Base-by-base conservation (phyloP, 768 basidiomycete genomes). In the Lentinus tigrinus region DNA sequence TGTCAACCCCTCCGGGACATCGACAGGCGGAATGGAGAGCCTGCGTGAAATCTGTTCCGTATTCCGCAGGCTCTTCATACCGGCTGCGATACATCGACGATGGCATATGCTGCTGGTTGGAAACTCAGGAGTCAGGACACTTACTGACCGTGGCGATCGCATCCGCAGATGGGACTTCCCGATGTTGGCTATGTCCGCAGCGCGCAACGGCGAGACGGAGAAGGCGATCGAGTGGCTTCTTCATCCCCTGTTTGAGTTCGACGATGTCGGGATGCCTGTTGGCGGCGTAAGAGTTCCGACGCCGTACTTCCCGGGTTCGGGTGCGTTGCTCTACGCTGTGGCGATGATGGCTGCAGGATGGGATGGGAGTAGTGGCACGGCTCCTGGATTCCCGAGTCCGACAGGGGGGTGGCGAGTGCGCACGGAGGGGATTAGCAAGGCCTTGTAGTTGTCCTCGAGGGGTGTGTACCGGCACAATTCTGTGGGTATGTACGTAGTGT, bases 261-360 rank as follows among this genome's bases (percentile, higher is more conserved):
- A 85, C 65, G 83, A 85, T 52, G 77, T 79, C 14, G 84, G 83
- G 4, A 84, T 84, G 82, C 84, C 84, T 1, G 69, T 80, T 17
- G 82, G 84, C 7, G 82, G 82, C 4, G 75, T 78, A 28, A 75
- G 75, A 46, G 81, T 83, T 4, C 80, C 82, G 19, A 81, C 81
- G 26, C 84, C 84, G 4, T 85, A 85, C 68, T 85, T 85, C 65
- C 84, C 83, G 9, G 81, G 81, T 5, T 75, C 81, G 5, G 83
- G 83, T 0, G 73, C 74, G 3, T 67, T 85, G n/a, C 68, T 85
- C 27, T 77, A 77, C 42, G 78, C 81, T 0, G 63, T 82, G 6
- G 83, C 81, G 11, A 81, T 84, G 77, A 84, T 85, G 83, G 78
- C 81, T 16, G 72, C 61, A 27, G 84, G 84, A 0, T 85, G 84